phyloP scores from a whole-genome alignment of 2,329 filamentous ascomycete genomes.

The Alternaria metachromatica region DNA sequence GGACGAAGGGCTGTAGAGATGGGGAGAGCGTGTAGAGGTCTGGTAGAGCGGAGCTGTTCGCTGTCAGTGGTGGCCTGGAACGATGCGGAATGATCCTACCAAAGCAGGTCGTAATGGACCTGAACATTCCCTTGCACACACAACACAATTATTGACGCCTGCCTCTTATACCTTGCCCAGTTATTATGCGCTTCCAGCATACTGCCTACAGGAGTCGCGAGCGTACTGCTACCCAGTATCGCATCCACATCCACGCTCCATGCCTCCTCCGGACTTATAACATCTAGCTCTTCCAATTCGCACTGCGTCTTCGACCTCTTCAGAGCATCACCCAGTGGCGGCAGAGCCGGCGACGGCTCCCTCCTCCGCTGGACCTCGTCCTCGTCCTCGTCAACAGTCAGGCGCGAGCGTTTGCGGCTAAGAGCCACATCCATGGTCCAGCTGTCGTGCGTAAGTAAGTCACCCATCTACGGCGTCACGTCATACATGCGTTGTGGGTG shows the following conservation, averaged over 20 bases:
- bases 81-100: constrained; percentile 21
- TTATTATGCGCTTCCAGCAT: constrained; percentile 37
- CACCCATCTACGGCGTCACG: constrained; percentile 21
- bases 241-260: constrained; percentile 43
- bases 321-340: constrained; percentile 30
- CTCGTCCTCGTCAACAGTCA: constrained; percentile 36
- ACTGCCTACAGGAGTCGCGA: constrained; percentile 22
- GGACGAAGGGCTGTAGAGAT: constrained; percentile 41
- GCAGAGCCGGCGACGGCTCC: constrained; percentile 28
- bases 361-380: constrained; percentile 25
- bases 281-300: constrained; percentile 45
- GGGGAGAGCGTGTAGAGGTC: constrained; percentile 43
- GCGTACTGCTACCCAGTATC: constrained; percentile 37
- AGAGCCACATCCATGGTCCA: constrained; percentile 40
- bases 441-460: constrained; percentile 19
- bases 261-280: constrained; percentile 35
- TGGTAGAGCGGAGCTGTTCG: constrained; percentile 33
- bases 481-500: constrained; percentile 1
- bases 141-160: constrained; percentile 32
- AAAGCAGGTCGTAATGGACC: constrained; percentile 45
- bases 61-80: neutral
- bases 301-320: constrained; percentile 46
- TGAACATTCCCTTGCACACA: constrained; percentile 46
- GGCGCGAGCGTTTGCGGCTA: constrained; percentile 44
- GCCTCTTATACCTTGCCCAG: constrained; percentile 25